Conservation (phyloP, 2,329 filamentous ascomycete species). For the Beauveria varroae region DNA sequence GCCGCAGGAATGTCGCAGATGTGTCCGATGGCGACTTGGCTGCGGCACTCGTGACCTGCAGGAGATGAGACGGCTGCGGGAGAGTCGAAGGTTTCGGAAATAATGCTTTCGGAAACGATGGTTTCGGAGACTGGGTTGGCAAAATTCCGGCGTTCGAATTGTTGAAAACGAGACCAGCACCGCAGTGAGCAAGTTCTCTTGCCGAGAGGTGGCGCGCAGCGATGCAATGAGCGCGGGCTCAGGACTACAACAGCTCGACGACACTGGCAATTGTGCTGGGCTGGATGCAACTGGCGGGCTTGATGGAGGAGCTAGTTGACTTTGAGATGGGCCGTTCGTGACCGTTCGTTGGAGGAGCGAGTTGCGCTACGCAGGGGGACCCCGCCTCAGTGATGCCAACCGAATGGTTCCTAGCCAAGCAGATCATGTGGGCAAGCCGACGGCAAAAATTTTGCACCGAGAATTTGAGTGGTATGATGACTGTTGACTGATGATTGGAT, state of each 20-base stretch:
- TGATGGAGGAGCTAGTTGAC: not conserved
- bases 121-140: not conserved
- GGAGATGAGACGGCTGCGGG: not conserved
- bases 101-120: not conserved
- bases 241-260: not conserved
- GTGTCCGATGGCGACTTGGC: slow-evolving; percentile 1
- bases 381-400: not conserved
- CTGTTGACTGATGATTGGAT: not conserved
- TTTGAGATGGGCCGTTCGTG: slow-evolving; percentile 3
- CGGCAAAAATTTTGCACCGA: not conserved
- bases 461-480: not conserved
- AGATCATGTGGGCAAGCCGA: not conserved
- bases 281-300: not conserved
- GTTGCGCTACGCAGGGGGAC: not conserved
- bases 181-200: not conserved
- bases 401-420: not conserved
- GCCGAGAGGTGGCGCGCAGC: not conserved
- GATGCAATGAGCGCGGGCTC: not conserved
- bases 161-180: not conserved
- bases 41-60: not conserved
- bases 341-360: not conserved
- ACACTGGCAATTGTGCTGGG: not conserved
- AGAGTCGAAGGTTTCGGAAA: not conserved
- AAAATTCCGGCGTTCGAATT: not conserved
- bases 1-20: slow-evolving; percentile 11